Evolutionary conservation across 1,139 yeast genomes (phyloP).

Genomic region (Yamadazyma diospyri): DNA sequence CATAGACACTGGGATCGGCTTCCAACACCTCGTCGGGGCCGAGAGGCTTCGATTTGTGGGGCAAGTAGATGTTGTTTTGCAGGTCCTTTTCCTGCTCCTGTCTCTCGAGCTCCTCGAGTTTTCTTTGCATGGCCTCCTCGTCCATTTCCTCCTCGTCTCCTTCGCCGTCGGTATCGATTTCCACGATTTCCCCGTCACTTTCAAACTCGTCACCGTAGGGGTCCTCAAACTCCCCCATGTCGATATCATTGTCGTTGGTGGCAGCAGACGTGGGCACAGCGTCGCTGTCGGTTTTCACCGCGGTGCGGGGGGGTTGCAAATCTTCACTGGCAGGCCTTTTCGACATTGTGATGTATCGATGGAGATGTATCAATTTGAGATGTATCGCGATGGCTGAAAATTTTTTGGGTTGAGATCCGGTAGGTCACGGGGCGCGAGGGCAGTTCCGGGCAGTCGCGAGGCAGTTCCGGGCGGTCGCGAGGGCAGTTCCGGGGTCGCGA

Average conservation of each 20-base stretch:
- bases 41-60: slow-evolving; percentile 82
- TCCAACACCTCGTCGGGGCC: slow-evolving; percentile 96
- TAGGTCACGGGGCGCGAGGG: background rate
- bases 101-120: slow-evolving; percentile 30
- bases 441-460: background rate
- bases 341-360: slow-evolving; percentile 42
- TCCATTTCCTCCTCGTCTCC: slow-evolving; percentile 53
- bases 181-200: slow-evolving; percentile 86
- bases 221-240: slow-evolving; percentile 90
- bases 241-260: slow-evolving; percentile 35
- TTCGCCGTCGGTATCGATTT: slow-evolving; percentile 66
- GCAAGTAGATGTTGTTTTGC: slow-evolving; percentile 59
- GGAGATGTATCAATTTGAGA: slow-evolving; percentile 1
- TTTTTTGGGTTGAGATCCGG: slow-evolving; percentile 2
- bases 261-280: slow-evolving; percentile 30
- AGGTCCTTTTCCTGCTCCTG: slow-evolving; percentile 23
- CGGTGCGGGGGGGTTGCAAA: slow-evolving; percentile 20
- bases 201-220: slow-evolving; percentile 95
- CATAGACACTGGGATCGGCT: slow-evolving; percentile 94
- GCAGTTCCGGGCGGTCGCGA: too few relatives aligned
- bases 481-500: too few relatives aligned
- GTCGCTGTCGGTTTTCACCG: slow-evolving; percentile 10
- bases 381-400: slow-evolving; percentile 5
- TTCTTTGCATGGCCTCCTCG: slow-evolving; percentile 22
- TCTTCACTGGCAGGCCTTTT: slow-evolving; percentile 54